These are phyloP conservation scores for Cynara cardunculus DNA, from an alignment of 129 eudicot genomes.

Conservation along the genomic window DNA sequence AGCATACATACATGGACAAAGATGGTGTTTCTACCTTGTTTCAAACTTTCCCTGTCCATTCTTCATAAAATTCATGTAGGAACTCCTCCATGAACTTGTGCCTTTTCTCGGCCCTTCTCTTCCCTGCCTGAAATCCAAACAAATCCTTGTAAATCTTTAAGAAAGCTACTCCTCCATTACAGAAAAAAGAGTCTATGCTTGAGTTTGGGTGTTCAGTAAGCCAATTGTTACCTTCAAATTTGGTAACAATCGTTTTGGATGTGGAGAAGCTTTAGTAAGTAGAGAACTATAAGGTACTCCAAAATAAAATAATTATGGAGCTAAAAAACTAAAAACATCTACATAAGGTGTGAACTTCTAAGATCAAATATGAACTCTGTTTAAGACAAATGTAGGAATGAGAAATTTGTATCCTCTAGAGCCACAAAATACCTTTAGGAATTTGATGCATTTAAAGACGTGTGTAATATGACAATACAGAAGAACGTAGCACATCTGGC, in stretches of 20 bases:
- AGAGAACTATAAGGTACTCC: neutral
- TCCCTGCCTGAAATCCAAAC: slow-evolving; percentile 61
- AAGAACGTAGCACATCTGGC: neutral
- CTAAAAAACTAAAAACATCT: neutral
- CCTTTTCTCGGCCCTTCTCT: slow-evolving; percentile 70
- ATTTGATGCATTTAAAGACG: neutral
- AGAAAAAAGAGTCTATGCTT: neutral
- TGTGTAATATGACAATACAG: neutral
- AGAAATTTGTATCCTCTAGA: neutral
- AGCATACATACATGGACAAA: neutral
- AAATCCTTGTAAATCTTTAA: neutral
- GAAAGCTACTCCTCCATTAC: neutral
- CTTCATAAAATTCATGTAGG: slow-evolving; percentile 70
- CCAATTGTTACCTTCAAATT: neutral
- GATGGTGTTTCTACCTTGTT: neutral
- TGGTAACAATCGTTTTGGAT: neutral
- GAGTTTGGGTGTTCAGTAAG: neutral
- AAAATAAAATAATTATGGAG: neutral
- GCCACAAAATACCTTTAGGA: neutral
- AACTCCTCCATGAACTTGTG: slow-evolving; percentile 95
- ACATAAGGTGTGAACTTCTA: neutral
- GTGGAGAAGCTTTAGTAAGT: neutral
- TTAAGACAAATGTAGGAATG: neutral
- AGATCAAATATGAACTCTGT: neutral
- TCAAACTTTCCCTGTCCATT: slow-evolving; percentile 89